Percentiles rank a stretch among this genome's conserved stretches.
These are phyloP conservation scores for Teunomyces funiuensis DNA, from an alignment of 805 yeast species.

Conservation along the genomic window DNA sequence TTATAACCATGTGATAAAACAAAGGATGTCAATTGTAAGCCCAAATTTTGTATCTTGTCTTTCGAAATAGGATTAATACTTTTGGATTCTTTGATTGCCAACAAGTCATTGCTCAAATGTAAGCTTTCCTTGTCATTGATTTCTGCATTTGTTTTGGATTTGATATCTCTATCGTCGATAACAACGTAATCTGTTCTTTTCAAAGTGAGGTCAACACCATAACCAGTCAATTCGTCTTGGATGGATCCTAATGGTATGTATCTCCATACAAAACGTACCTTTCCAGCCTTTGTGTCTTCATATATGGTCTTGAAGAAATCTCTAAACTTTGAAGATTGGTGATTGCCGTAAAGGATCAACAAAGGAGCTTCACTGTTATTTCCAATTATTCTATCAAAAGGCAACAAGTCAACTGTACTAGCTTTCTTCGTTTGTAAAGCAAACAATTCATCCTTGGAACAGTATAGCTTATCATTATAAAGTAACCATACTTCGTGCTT, in stretches of 20 bases:
- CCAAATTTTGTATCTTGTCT: conserved; percentile 36
- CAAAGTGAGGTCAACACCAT: conserved; percentile 62
- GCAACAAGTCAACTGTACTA: conserved; percentile 21
- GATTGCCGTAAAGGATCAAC: conserved; percentile 67
- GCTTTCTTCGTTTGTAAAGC: conserved; percentile 65
- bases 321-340: conserved; percentile 47
- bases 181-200: conserved; percentile 68
- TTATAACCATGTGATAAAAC: conserved; percentile 25
- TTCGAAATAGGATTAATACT: conserved; percentile 30
- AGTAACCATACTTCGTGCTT: conserved; percentile 46
- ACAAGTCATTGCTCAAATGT: conserved; percentile 19
- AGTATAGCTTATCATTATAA: conserved; percentile 54
- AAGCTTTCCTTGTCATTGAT: conserved; percentile 18
- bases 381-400: conserved; percentile 71
- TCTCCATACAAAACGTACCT: conserved; percentile 74
- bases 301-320: conserved; percentile 59
- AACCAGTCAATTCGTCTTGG: conserved; percentile 46
- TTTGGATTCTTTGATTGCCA: conserved; percentile 10
- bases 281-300: conserved; percentile 60
- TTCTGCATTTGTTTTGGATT: conserved; percentile 23
- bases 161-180: conserved; percentile 55
- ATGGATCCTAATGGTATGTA: conserved; percentile 46
- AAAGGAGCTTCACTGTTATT: conserved; percentile 46
- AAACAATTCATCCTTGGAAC: conserved; percentile 71
- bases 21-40: conserved; percentile 41